Evolutionary conservation across 345 rosid genomes (phyloP), one percentile per base, ranked within the genome.

Genomic region (Populus alba): DNA sequence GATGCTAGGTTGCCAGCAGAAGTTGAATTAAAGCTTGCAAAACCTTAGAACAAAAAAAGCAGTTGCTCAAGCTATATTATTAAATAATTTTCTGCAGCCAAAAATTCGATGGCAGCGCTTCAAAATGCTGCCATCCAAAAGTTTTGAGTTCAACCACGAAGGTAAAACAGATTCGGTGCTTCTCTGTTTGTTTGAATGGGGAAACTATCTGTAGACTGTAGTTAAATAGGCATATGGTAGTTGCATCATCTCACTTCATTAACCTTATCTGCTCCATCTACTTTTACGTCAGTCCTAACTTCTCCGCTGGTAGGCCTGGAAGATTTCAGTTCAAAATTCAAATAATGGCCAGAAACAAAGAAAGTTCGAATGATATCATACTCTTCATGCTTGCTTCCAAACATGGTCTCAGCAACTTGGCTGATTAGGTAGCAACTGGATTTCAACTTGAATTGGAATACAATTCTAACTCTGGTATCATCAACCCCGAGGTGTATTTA

Each of bases 241-340:
- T 45, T 33, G 39, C 35, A 37, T 37, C 65, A 45, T 16, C 15
- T 63, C 8, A 6, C 62, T 15, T 62, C 59, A n/a, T n/a, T 16
- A 41, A 5, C 61, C 49, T 67, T 53, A 37, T 23, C 43, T 77
- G 68, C 66, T 72, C 41, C 68, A 17, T 78, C 43, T 47, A 27
- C 57, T 51, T 37, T 73, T 43, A 62, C 81, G 63, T 81, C 74
- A 38, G 39, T 31, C 17, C 31, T 67, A 63, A 86, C 80, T 70
- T 81, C 82, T 79, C 88, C 87, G 47, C 88, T 86, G 8, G 86
- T 81, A 68, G 87, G 83, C 71, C 88, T 83, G 84, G 63, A 73
- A 38, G 7, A 72, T 68, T 71, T 38, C 27, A 80, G 45, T 15
- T 16, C 45, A 37, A 80, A 70, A 25, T 20, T 5, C 55, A 73